These are phyloP conservation scores for Escovopsis sp. DNA, from an alignment of 2,329 filamentous ascomycete species.

Conservation along the genomic window DNA sequence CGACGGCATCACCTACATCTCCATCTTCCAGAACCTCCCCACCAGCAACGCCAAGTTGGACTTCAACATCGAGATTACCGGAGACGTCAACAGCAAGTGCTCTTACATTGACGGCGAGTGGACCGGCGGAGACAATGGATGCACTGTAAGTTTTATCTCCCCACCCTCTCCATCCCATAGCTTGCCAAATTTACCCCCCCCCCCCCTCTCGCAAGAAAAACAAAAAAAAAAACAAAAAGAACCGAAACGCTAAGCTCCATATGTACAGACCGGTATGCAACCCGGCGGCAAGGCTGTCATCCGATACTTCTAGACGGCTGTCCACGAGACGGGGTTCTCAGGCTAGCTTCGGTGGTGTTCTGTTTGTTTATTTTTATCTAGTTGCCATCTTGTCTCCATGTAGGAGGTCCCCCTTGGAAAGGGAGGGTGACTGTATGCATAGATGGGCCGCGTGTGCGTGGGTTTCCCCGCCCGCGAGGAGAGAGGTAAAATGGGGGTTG, in stretches of 20 bases:
- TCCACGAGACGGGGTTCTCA: too few species aligned
- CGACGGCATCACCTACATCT: conserved; percentile 57
- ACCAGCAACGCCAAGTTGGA: conserved; percentile 56
- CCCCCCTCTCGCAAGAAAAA: too few species aligned
- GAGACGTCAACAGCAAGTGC: conserved; percentile 47
- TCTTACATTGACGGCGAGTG: conserved; percentile 51
- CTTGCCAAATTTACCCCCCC: too few species aligned
- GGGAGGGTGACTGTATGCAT: too few species aligned
- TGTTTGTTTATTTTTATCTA: too few species aligned
- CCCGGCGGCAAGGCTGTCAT: conserved; percentile 27
- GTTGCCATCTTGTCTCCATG: too few species aligned
- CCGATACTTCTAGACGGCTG: conserved; percentile 24
- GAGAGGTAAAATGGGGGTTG: too few species aligned
- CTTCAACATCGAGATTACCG: conserved; percentile 65
- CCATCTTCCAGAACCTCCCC: conserved; percentile 71
- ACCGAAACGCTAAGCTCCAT: conserved; percentile 5
- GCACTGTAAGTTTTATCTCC: conserved; percentile 53
- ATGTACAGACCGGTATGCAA: conserved; percentile 30
- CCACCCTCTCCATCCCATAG: not conserved
- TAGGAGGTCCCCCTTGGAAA: too few species aligned
- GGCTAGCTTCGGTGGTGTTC: too few species aligned
- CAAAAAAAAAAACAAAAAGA: too few species aligned
- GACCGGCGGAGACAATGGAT: conserved; percentile 45
- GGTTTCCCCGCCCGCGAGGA: too few species aligned
- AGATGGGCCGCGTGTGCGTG: too few species aligned